Evolutionary conservation across 2,329 filamentous ascomycete species (phyloP).

Genomic region (Ophiostoma tasmaniense): DNA sequence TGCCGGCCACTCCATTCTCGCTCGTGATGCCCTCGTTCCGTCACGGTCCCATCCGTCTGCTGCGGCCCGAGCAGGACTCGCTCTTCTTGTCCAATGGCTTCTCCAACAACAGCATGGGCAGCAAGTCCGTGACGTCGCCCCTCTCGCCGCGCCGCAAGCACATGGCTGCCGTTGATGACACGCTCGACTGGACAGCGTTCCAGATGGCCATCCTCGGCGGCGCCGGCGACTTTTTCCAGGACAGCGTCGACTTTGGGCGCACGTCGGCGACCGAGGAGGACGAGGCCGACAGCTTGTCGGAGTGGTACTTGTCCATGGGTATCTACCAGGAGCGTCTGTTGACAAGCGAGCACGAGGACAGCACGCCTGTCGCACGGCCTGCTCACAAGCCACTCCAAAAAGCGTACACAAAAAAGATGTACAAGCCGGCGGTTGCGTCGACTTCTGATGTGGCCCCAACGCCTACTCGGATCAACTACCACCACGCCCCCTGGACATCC

Average conservation of each 20-base stretch:
- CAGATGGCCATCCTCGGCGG: slow-evolving; percentile 56
- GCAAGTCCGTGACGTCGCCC: neutral
- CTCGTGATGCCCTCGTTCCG: slow-evolving; percentile 40
- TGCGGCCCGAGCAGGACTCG: slow-evolving; percentile 32
- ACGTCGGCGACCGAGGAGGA: slow-evolving; percentile 33
- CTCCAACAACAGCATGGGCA: neutral
- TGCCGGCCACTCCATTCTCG: slow-evolving; percentile 42
- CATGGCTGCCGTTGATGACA: slow-evolving; percentile 35
- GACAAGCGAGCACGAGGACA: slow-evolving; percentile 16
- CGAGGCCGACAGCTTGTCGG: slow-evolving; percentile 39
- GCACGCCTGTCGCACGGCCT: neutral
- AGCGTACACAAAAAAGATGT: neutral
- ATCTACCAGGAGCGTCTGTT: slow-evolving; percentile 38
- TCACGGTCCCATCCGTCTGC: slow-evolving; percentile 48
- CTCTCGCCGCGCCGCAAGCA: slow-evolving; percentile 4
- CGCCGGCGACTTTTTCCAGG: slow-evolving; percentile 42
- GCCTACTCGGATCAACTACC: neutral
- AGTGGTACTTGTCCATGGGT: slow-evolving; percentile 45
- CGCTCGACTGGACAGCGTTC: slow-evolving; percentile 55
- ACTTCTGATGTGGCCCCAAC: neutral
- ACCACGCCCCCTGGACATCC: neutral
- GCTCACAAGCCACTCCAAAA: neutral
- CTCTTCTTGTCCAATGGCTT: neutral
- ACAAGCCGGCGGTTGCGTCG: neutral
- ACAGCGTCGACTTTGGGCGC: slow-evolving; percentile 34